Percentiles rank a stretch among this genome's conserved stretches.
Conservation (phyloP, 2,329 filamentous ascomycete species). For the Sporothrix curviconia region DNA sequence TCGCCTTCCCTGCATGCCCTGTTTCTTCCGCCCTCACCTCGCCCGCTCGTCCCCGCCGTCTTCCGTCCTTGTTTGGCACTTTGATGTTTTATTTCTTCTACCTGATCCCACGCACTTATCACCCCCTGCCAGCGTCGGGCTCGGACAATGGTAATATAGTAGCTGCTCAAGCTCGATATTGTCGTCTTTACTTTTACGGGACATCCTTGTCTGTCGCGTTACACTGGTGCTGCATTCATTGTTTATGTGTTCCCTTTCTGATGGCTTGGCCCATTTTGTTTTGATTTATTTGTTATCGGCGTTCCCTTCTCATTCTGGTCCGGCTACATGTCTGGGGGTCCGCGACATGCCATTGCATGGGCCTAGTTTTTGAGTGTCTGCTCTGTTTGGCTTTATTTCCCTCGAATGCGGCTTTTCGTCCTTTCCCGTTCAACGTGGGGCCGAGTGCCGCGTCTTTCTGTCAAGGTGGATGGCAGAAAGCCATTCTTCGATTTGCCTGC, state of each 20-base stretch:
- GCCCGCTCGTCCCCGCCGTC: slow-evolving; percentile 2
- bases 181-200: background rate
- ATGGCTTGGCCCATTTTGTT: background rate
- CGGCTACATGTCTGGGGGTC: background rate
- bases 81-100: background rate
- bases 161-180: background rate
- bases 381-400: background rate
- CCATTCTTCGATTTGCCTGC: background rate
- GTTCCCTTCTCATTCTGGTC: background rate
- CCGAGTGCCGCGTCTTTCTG: background rate
- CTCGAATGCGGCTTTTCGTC: background rate
- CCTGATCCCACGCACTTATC: background rate
- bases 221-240: slow-evolving; percentile 8
- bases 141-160: no score
- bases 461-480: background rate
- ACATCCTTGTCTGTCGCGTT: slow-evolving; percentile 1
- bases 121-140: background rate
- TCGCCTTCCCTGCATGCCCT: background rate
- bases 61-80: no score
- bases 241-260: slow-evolving; percentile 4
- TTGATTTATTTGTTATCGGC: background rate
- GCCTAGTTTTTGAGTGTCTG: background rate
- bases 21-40: background rate
- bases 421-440: slow-evolving; percentile 1
- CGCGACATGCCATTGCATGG: background rate